Evolutionary conservation across 176 grass and related monocot species (phyloP).

Genomic region (Elymus sibiricus): DNA sequence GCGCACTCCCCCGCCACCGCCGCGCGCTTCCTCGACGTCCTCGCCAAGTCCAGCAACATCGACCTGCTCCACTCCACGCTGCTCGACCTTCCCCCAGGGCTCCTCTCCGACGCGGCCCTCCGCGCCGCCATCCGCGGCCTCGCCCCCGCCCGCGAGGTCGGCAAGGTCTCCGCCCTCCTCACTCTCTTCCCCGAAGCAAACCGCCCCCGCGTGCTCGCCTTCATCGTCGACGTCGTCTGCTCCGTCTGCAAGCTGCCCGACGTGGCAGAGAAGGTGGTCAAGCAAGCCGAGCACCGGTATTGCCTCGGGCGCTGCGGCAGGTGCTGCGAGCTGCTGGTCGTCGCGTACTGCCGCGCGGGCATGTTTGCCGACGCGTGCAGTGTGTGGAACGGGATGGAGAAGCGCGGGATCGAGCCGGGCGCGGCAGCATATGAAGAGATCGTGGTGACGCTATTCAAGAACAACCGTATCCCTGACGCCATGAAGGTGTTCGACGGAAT

Average conservation of each 20-base stretch:
- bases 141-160: constrained; percentile 50
- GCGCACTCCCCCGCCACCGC: constrained; percentile 60
- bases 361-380: constrained; percentile 52
- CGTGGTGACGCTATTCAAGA: constrained; percentile 69
- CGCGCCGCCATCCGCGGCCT: constrained; percentile 45
- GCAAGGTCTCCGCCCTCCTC: constrained; percentile 51
- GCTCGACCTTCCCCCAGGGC: constrained; percentile 14
- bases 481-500: constrained; percentile 65
- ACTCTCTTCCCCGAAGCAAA: constrained; percentile 36
- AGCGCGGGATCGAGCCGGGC: constrained; percentile 44
- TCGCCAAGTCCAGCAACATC: constrained; percentile 58
- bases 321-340: constrained; percentile 49
- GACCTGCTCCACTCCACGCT: constrained; percentile 60
- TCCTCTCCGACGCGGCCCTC: constrained; percentile 44
- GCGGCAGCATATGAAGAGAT: constrained; percentile 56
- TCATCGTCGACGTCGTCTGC: constrained; percentile 45
- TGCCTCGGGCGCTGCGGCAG: constrained; percentile 37
- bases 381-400: constrained; percentile 70
- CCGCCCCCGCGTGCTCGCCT: constrained; percentile 34
- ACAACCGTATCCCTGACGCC: constrained; percentile 59
- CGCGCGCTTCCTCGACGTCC: constrained; percentile 55
- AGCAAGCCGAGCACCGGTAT: constrained; percentile 46
- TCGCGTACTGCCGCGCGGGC: constrained; percentile 61
- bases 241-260: constrained; percentile 50
- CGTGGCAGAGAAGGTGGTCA: constrained; percentile 59